Evolutionary conservation across 495 filamentous ascomycete species (phyloP), one percentile per base, ranked within the genome.

Genomic region (Penicillium pancosmium): DNA sequence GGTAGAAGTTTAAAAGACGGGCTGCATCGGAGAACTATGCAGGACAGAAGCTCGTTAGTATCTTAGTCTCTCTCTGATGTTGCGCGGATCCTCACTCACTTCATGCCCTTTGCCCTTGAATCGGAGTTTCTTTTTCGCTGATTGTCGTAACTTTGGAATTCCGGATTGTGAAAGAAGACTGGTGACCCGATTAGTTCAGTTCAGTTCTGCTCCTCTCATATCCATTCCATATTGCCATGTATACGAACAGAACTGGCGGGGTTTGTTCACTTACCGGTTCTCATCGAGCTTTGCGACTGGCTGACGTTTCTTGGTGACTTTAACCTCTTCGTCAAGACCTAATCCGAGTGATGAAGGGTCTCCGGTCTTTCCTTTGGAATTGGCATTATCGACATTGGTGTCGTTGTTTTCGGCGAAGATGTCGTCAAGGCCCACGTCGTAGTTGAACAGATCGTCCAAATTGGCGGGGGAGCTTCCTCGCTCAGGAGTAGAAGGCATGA

Each of bases 41-140:
- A 16, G 23, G 19, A 15, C 27, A 60, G 16, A 19, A 19, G 21
- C 68, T 27, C 59, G 50, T 56, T 25, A 16, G 16, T 3, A 41
- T 35, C 27, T 23, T 23, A 23, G 51, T 25, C n/a, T 50, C 41
- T 12, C 23, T 8, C 16, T 19, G 16, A 3, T 44, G 5, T 19
- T 12, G n/a, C n/a, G 41, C 41, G 21, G 16, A 19, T 16, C 41
- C 16, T 21, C 12, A 19, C 46, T 33, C 75, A 94, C 92, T 81
- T 97, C 94, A 67, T 97, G 89, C 8, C 92, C 93, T 78, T 96
- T 98, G 31, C 94, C 94, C 69, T 91, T 94, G 58, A 97, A 87
- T 62, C 81, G 90, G 23, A 98, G 73, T 12, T 84, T 84, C 53
- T 85, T 83, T 50, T 84, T 88, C 3, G 90, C 85, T 65, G 84